Percentiles rank a stretch among this genome's conserved stretches.
Conservation (phyloP, 2,329 filamentous ascomycete genomes). For the Penicillium hesseltinei region DNA sequence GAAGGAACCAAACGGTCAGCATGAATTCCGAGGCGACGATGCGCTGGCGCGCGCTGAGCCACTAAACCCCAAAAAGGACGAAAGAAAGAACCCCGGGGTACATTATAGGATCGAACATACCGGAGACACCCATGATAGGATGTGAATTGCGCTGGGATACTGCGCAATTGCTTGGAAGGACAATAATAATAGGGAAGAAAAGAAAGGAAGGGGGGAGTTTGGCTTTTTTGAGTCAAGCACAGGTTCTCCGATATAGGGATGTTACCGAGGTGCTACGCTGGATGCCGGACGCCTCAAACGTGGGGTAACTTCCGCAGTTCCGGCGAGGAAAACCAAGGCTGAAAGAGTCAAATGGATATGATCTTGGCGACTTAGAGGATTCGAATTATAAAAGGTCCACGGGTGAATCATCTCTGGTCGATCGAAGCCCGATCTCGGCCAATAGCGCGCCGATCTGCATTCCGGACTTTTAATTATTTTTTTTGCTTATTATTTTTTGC, state of each 20-base stretch:
- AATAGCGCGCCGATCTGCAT: not conserved
- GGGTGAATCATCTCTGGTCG: not conserved
- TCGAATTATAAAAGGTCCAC: not conserved
- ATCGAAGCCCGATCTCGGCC: not conserved
- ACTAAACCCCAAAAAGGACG: not conserved
- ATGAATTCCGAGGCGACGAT: not conserved
- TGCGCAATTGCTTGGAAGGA: not conserved
- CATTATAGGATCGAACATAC: constrained; percentile 2
- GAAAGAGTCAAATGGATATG: not conserved
- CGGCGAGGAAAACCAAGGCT: not conserved
- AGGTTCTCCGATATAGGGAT: not conserved
- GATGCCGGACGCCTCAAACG: not conserved
- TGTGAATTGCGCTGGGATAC: not conserved
- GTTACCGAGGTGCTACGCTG: not conserved
- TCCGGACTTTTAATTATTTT: not conserved
- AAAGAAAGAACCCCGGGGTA: not conserved
- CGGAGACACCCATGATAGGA: constrained; percentile 15
- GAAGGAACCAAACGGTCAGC: constrained; percentile 10
- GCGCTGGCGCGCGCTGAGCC: not conserved
- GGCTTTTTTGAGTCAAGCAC: not conserved
- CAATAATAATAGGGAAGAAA: not conserved
- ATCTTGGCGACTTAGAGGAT: not conserved
- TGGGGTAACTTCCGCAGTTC: not conserved
- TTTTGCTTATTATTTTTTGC: no score
- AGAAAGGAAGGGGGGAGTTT: not conserved